A percentile compares a stretch with the other conserved stretches of the same genome.
Conservation (phyloP, 805 yeast species). For the Wickerhamomyces rabaulensis region DNA sequence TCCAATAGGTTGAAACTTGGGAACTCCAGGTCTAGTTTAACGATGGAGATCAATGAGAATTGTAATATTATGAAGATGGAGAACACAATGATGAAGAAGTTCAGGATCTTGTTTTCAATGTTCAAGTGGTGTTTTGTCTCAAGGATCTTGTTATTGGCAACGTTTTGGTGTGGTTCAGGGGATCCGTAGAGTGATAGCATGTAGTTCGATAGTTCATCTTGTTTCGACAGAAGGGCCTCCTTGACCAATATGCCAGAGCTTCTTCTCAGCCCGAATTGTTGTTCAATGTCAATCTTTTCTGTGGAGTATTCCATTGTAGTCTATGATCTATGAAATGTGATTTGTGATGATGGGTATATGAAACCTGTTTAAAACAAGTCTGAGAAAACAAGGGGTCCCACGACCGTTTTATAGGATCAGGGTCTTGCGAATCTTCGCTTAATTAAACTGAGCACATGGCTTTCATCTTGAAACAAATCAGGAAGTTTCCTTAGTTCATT, state of each 20-base stretch:
- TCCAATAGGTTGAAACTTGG: conserved; percentile 7
- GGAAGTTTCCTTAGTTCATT: too few species aligned
- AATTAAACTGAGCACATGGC: neutral
- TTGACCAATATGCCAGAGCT: neutral
- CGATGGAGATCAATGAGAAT: conserved; percentile 12
- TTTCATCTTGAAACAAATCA: neutral
- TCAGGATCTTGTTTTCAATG: conserved; percentile 16
- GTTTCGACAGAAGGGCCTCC: neutral
- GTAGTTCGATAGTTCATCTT: neutral
- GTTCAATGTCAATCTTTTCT: neutral
- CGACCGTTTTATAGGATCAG: too few species aligned
- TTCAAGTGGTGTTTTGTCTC: conserved; percentile 10
- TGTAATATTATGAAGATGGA: conserved; percentile 14
- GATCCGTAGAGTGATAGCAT: neutral
- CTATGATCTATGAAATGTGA: too few species aligned
- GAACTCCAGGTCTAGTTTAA: conserved; percentile 14
- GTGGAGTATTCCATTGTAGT: neutral
- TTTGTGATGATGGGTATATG: too few species aligned
- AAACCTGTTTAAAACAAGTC: too few species aligned
- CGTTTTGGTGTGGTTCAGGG: neutral
- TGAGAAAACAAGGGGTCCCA: too few species aligned
- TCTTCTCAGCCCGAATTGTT: neutral
- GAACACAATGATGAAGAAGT: conserved; percentile 13
- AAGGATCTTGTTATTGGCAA: conserved; percentile 11
- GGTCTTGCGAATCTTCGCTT: too few species aligned